Evolutionary conservation across 2,329 filamentous ascomycete species (phyloP).

Genomic region (Diplodia sapinea): DNA sequence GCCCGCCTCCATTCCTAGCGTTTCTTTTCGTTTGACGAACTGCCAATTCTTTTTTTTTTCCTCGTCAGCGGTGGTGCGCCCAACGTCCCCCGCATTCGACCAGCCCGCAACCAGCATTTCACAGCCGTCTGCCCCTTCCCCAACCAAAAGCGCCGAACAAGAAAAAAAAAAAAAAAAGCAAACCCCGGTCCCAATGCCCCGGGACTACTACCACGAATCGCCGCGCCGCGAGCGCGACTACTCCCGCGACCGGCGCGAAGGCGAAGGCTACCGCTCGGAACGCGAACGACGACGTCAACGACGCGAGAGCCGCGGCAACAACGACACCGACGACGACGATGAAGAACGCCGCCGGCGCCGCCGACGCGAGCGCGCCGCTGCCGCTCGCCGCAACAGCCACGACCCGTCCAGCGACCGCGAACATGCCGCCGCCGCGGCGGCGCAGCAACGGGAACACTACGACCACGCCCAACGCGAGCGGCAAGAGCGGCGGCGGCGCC

Average conservation of each 20-base stretch:
- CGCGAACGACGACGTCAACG: conserved; percentile 31
- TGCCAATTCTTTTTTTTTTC: background rate
- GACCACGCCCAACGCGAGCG: conserved; percentile 5
- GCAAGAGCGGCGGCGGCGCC: conserved; percentile 36
- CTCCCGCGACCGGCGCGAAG: conserved; percentile 22
- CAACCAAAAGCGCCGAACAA: conserved; percentile 7
- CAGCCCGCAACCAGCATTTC: background rate
- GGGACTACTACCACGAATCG: conserved; percentile 35
- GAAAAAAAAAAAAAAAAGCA: too few relatives aligned
- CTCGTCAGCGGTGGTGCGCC: background rate
- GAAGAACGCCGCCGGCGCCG: conserved; percentile 34
- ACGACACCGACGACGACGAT: background rate
- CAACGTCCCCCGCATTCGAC: background rate
- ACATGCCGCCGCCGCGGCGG: too few relatives aligned
- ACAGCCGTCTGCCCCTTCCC: background rate
- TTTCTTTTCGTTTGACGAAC: background rate
- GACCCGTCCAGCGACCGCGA: conserved; percentile 34
- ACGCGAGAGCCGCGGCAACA: background rate
- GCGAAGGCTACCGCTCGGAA: conserved; percentile 35
- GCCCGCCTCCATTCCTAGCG: background rate
- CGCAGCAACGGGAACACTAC: conserved; percentile 2
- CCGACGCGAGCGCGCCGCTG: conserved; percentile 31
- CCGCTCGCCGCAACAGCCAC: conserved; percentile 18
- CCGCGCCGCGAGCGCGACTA: conserved; percentile 34
- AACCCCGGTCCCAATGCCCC: conserved; percentile 32